Evolutionary conservation across 2,329 filamentous ascomycete species (phyloP).

Genomic region (Mycocentrospora acerina): DNA sequence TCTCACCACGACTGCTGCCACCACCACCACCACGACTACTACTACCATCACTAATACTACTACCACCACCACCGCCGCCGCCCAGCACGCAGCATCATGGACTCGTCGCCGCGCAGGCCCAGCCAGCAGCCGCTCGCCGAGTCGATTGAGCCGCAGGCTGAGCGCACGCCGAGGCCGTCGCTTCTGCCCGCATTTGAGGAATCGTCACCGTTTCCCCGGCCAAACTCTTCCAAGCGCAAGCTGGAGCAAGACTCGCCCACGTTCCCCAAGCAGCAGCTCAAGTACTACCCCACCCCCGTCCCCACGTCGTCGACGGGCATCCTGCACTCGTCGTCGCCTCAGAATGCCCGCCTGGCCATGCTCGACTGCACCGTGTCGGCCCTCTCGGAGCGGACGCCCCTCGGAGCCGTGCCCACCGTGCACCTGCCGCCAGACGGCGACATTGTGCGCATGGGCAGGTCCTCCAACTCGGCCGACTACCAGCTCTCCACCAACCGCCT

Average conservation of each 20-base stretch:
- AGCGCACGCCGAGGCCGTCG: slow-evolving; percentile 61
- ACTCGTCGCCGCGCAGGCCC: slow-evolving; percentile 31
- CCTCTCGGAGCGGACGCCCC: slow-evolving; percentile 76
- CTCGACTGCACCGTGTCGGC: slow-evolving; percentile 60
- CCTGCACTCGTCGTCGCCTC: slow-evolving; percentile 74
- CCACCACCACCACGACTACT: slow-evolving; percentile 1
- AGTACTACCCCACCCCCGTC: slow-evolving; percentile 85
- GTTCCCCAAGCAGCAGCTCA: slow-evolving; percentile 55
- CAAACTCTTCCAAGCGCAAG: slow-evolving; percentile 65
- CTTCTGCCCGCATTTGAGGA: slow-evolving; percentile 69
- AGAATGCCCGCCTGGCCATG: slow-evolving; percentile 48
- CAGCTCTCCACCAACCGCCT: slow-evolving; percentile 90
- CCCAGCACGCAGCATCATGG: slow-evolving; percentile 32
- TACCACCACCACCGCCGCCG: neutral
- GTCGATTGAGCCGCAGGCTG: slow-evolving; percentile 26
- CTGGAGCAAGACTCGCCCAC: slow-evolving; percentile 52
- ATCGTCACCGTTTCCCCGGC: slow-evolving; percentile 72
- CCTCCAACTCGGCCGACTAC: slow-evolving; percentile 92
- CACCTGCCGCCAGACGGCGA: slow-evolving; percentile 81
- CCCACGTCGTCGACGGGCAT: slow-evolving; percentile 93
- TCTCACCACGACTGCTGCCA: slow-evolving; percentile 1
- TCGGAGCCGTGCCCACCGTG: slow-evolving; percentile 80
- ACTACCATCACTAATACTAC: neutral
- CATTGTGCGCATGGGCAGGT: slow-evolving; percentile 82
- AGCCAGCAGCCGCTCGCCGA: slow-evolving; percentile 29